Conservation (phyloP, 768 basidiomycete genomes). For the Thelephora aurantiotincta region DNA sequence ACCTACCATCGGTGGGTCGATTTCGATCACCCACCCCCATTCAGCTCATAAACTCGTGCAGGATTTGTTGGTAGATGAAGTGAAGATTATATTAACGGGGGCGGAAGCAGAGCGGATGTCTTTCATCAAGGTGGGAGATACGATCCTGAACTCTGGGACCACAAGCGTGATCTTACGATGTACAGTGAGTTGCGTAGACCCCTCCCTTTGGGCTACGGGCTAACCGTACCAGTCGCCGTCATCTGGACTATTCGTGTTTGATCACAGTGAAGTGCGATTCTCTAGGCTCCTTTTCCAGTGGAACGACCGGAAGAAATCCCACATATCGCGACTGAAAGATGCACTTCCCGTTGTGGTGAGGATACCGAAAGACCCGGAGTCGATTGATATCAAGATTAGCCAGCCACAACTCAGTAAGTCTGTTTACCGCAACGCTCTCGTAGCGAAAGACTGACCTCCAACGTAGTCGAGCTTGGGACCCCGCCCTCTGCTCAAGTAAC, state of each 20-base stretch:
- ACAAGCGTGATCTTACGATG: conserved; percentile 32
- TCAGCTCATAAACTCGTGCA: conserved; percentile 15
- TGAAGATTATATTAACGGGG: conserved; percentile 47
- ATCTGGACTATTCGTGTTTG: conserved; percentile 53
- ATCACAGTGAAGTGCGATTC: conserved; percentile 52
- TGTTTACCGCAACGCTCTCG: conserved; percentile 5
- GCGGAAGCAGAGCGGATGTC: conserved; percentile 46
- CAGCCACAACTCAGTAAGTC: conserved; percentile 31
- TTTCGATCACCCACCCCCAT: background rate
- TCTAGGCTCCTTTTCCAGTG: conserved; percentile 56
- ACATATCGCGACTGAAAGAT: conserved; percentile 12
- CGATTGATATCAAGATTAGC: conserved; percentile 47
- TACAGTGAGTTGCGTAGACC: conserved; percentile 53
- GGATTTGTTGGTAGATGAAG: conserved; percentile 47
- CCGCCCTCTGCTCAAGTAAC: conserved; percentile 37
- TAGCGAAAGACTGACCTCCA: background rate
- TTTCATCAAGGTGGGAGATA: conserved; percentile 29
- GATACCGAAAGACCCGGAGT: conserved; percentile 47
- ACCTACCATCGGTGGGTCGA: conserved; percentile 61
- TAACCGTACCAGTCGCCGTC: conserved; percentile 40
- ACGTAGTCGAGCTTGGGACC: conserved; percentile 53
- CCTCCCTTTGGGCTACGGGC: background rate
- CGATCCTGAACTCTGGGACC: conserved; percentile 38
- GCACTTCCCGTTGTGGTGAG: conserved; percentile 32
- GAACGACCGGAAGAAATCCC: conserved; percentile 24